Conservation (phyloP, 2,329 filamentous ascomycete species). For the Calonectria montana region DNA sequence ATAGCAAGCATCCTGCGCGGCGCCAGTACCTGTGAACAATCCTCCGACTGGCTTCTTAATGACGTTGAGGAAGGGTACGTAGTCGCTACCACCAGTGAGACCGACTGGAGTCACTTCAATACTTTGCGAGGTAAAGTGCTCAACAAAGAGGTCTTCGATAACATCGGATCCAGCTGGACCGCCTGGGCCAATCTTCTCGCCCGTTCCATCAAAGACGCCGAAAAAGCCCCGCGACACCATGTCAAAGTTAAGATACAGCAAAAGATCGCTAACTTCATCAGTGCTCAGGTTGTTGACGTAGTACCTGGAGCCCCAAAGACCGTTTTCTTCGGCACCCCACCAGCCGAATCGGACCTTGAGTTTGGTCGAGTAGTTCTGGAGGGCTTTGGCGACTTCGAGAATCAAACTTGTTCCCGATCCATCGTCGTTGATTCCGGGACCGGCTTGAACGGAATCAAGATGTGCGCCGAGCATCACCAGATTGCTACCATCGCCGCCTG, state of each 20-base stretch:
- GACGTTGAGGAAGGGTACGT: conserved; percentile 67
- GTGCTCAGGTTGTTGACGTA: conserved; percentile 51
- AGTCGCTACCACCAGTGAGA: conserved; percentile 65
- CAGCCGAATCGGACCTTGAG: conserved; percentile 55
- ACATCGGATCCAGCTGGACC: conserved; percentile 48
- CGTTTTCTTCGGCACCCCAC: conserved; percentile 60
- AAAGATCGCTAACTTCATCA: conserved; percentile 47
- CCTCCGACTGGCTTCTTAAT: conserved; percentile 65
- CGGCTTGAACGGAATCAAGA: conserved; percentile 56
- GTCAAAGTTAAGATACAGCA: conserved; percentile 55
- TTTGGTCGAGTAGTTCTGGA: conserved; percentile 49
- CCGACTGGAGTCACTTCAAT: conserved; percentile 43
- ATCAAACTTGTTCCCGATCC: conserved; percentile 55
- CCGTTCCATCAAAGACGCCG: conserved; percentile 50
- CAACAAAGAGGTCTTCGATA: conserved; percentile 47
- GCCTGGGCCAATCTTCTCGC: conserved; percentile 50
- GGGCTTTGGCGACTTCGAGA: conserved; percentile 54
- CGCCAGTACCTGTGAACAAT: conserved; percentile 64
- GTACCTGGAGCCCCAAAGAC: conserved; percentile 48
- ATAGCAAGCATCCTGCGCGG: conserved; percentile 43
- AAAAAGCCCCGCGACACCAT: conserved; percentile 52
- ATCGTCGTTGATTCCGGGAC: conserved; percentile 60
- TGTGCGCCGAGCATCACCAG: conserved; percentile 57
- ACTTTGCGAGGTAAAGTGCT: conserved; percentile 47
- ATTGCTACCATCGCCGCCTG: conserved; percentile 55